Evolutionary conservation across 768 basidiomycete species (phyloP).

Genomic region (Cystobasidium ongulense): DNA sequence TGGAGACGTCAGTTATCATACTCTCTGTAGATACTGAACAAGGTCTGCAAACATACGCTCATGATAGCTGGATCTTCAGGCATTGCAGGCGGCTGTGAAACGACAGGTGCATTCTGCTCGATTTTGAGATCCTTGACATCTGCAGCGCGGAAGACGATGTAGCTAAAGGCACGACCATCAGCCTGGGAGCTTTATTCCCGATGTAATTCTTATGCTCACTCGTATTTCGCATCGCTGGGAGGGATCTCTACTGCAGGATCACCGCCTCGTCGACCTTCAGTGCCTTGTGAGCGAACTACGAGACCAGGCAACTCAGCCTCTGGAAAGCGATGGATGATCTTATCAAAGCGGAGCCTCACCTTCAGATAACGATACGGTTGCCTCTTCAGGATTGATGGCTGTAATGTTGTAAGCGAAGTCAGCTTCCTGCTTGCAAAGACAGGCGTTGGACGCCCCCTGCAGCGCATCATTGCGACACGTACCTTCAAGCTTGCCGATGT

Average conservation of each 20-base stretch:
- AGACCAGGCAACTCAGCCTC: not conserved
- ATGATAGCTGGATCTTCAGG: constrained; percentile 34
- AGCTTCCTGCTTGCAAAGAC: constrained; percentile 31
- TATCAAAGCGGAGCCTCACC: constrained; percentile 17
- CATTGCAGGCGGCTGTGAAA: constrained; percentile 24
- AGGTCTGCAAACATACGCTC: constrained; percentile 17
- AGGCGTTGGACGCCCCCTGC: not conserved
- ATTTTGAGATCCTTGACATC: constrained; percentile 45
- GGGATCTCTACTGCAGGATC: constrained; percentile 39
- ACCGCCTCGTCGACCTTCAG: constrained; percentile 38
- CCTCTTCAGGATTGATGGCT: constrained; percentile 39
- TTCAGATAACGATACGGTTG: constrained; percentile 40
- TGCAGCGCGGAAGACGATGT: constrained; percentile 42
- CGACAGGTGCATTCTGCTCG: constrained; percentile 37
- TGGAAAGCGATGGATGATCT: not conserved
- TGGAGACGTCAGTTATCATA: not conserved
- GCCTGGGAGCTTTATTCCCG: not conserved
- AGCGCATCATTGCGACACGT: not conserved
- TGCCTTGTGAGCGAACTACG: constrained; percentile 40
- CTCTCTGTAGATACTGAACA: not conserved
- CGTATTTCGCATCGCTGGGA: constrained; percentile 39
- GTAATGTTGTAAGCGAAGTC: constrained; percentile 34
- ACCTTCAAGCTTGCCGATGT: constrained; percentile 24
- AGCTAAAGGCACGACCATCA: constrained; percentile 13
- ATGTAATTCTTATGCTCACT: constrained; percentile 25